A percentile compares a stretch with the other conserved stretches of the same genome.
Conservation (phyloP, 106 monocot genomes). For the Chionographis japonica region DNA sequence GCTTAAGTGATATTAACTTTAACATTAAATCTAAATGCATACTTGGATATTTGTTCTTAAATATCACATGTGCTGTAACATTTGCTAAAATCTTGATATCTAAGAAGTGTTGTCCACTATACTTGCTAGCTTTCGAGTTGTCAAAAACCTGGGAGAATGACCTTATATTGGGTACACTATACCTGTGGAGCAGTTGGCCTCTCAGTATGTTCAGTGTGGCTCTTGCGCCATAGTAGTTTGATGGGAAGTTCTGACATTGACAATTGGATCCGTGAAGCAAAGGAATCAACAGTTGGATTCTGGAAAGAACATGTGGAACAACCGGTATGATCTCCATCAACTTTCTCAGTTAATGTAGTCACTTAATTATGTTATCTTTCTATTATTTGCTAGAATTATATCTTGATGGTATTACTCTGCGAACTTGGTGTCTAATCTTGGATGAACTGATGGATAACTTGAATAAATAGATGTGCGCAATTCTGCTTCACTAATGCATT, state of each 20-base stretch:
- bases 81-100: slow-evolving; percentile 1
- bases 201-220: slow-evolving; percentile 80
- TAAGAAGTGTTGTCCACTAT: slow-evolving; percentile 11
- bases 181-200: slow-evolving; percentile 83
- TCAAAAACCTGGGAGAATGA: slow-evolving; percentile 71
- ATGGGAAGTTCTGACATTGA: slow-evolving; percentile 98
- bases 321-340: slow-evolving; percentile 42
- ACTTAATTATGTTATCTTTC: background rate
- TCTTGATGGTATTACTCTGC: too few species aligned
- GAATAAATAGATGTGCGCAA: too few species aligned
- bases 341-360: background rate
- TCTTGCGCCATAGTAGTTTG: slow-evolving; percentile 86
- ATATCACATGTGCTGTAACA: background rate
- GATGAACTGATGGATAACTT: too few species aligned
- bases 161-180: slow-evolving; percentile 78
- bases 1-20: too few species aligned
- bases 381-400: background rate
- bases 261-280: slow-evolving; percentile 87
- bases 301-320: slow-evolving; percentile 85
- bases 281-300: slow-evolving; percentile 75
- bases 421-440: too few species aligned
- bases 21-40: too few species aligned
- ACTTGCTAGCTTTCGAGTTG: slow-evolving; percentile 59
- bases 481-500: too few species aligned
- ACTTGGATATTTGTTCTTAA: too few species aligned